A percentile compares a stretch with the other conserved stretches of the same genome.
phyloP scores from a whole-genome alignment of 2,329 filamentous ascomycete genomes.

The Nannizzia gypsea region DNA sequence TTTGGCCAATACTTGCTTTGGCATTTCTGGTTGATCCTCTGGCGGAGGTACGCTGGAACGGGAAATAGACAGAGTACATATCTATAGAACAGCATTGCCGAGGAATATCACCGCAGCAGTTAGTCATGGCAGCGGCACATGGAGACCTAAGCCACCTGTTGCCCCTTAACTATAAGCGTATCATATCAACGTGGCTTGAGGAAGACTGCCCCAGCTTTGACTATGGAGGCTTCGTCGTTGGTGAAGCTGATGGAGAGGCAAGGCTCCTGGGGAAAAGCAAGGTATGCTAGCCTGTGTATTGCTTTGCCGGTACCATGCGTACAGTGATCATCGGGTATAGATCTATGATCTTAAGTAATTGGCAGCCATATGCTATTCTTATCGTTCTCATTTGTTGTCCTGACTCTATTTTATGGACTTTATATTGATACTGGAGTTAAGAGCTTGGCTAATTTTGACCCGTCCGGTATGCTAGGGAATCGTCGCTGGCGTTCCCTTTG shows the following conservation, averaged over 20 bases:
- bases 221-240: slow-evolving; percentile 94
- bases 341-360: not conserved
- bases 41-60: too few species aligned
- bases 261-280: slow-evolving; percentile 46
- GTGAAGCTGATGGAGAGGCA: slow-evolving; percentile 39
- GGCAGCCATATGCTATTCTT: not conserved
- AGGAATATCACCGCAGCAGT: not conserved
- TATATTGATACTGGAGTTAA: not conserved
- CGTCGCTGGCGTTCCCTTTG: slow-evolving; percentile 85
- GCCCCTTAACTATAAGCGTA: slow-evolving; percentile 70
- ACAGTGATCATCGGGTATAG: not conserved
- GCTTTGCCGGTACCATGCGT: not conserved
- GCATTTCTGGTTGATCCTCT: too few species aligned
- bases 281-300: slow-evolving; percentile 22
- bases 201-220: slow-evolving; percentile 96
- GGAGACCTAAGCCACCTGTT: slow-evolving; percentile 61
- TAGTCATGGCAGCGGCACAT: slow-evolving; percentile 42
- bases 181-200: slow-evolving; percentile 73
- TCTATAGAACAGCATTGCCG: not conserved
- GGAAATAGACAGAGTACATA: too few species aligned
- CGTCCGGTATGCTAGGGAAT: slow-evolving; percentile 46
- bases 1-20: too few species aligned
- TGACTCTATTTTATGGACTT: not conserved
- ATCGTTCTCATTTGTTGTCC: too few species aligned
- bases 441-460: not conserved